Percentiles rank a stretch among this genome's conserved stretches.
These are phyloP conservation scores for Lactarius sanguifluus DNA, from an alignment of 768 basidiomycete genomes.

Conservation along the genomic window DNA sequence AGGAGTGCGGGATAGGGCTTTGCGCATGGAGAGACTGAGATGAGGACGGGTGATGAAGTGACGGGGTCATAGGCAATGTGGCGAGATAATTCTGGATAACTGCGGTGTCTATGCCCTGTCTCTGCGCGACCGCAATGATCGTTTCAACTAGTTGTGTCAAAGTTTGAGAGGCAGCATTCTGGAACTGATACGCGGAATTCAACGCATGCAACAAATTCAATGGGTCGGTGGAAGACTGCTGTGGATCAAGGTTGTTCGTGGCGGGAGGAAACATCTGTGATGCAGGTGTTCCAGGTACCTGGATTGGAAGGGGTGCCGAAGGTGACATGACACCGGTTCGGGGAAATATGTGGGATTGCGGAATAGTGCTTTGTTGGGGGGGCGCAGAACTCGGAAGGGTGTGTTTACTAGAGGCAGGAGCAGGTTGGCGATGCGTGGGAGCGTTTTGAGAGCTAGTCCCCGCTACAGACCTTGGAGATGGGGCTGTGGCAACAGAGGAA, in stretches of 20 bases:
- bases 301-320: background rate
- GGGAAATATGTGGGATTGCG: background rate
- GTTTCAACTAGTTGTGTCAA: slow-evolving; percentile 27
- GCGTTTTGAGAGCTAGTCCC: background rate
- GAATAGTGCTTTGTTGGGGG: slow-evolving; percentile 7
- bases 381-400: background rate
- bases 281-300: background rate
- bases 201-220: slow-evolving; percentile 17
- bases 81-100: slow-evolving; percentile 24
- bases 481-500: background rate
- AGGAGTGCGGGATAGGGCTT: background rate
- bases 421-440: background rate
- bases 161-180: slow-evolving; percentile 16
- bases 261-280: slow-evolving; percentile 1
- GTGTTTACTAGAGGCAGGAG: background rate
- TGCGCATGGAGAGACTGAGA: background rate
- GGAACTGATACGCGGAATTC: slow-evolving; percentile 18
- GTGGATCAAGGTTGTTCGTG: background rate
- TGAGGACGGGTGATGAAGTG: slow-evolving; percentile 2
- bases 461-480: background rate
- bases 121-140: slow-evolving; percentile 25
- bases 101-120: slow-evolving; percentile 23
- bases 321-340: background rate
- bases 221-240: slow-evolving; percentile 1
- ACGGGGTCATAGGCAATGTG: slow-evolving; percentile 16